Base-by-base conservation (phyloP, 148 eudicot genomes). In the Cornus kousa region DNA sequence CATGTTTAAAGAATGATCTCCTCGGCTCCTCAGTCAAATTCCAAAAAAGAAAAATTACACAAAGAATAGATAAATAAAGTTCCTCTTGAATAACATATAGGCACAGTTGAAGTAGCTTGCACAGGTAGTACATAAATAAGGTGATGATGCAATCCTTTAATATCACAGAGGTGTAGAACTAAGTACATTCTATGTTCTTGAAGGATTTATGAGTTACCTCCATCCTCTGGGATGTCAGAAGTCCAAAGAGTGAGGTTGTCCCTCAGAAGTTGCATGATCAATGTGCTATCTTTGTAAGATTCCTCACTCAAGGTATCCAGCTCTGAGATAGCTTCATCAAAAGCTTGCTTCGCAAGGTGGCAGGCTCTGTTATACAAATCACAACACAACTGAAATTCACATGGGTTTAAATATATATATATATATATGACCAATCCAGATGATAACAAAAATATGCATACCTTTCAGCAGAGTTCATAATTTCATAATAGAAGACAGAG, bases 401-500 rank as follows among this genome's bases (percentile, higher is more conserved):
- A 68, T 50, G 59, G 32, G 32, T 67, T 6, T 43, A 4, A 9
- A 6, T 39, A 39, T 39, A 39, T 7, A 39, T 39, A 43, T 43
- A 43, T 43, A 43, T 43, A 43, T 43, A 43, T 1, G 48, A 43
- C 8, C 0, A 43, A 43, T 43, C 68, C 35, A 67, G 11, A 28
- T 67, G 32, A 67, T 24, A 12, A 24, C 9, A 50, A 5, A n/a
- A 28, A 24, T 28, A 67, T 11, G 35, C 37, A 12, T 74, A 84
- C 86, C 86, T 77, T 74, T 84, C 81, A 70, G 81, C 75, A 39
- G 86, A 84, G 79, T 80, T 80, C 83, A 74, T 78, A 62, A 85
- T 79, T 69, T 85, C 84, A 62, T 85, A 81, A 60, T 85, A 81
- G 72, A 85, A 85, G 62, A 85, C 84, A 2, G 87, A 81, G 80